Base-by-base conservation (phyloP, 106 monocot species). In the Ottelia alismoides region DNA sequence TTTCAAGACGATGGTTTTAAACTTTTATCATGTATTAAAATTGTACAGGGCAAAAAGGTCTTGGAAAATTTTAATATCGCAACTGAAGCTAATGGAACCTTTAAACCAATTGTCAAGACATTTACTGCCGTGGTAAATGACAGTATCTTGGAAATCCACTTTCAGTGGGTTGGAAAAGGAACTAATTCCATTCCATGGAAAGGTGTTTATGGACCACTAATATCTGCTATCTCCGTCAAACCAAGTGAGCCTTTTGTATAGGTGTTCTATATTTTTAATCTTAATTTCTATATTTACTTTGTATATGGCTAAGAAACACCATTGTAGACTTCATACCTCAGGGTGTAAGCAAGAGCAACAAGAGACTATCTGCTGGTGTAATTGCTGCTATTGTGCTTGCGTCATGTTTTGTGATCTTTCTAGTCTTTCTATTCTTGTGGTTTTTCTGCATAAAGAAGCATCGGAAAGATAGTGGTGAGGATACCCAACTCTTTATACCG, bases 221-320 rank as follows among this genome's bases (percentile, higher is more conserved):
- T 79, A 52, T 79, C 81, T 29, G 81, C 81, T 45, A 81, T 81
- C 62, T 68, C 81, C 51, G 72, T 82, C 1, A 82, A 53, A 61
- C 81, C 81, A 43, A 76, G 81, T 80, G 57, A 49, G 75, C 20
- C 43, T 23, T 27, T 50, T 64, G 22, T 11, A 45, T 11, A 17
- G 23, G 1, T 5, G n/a, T 69, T 40, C 9, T 48, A 32, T 20
- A 22, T 23, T 45, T 23, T 10, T 11, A 45, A 28, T 51, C 22
- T 10, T 35, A 18, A 1, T 53, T 25, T 28, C n/a, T 53, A 25
- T 53, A 27, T 27, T 53, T 25, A 25, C 1, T 53, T n/a, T n/a
- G n/a, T n/a, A n/a, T 2, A 25, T 53, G 12, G 0, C 5, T 26
- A 27, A 19, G 14, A 26, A n/a, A n/a, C n/a, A n/a, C n/a, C 16